Base-by-base conservation (phyloP, 2,329 filamentous ascomycete species). In the Ambrosiella cleistominuta region DNA sequence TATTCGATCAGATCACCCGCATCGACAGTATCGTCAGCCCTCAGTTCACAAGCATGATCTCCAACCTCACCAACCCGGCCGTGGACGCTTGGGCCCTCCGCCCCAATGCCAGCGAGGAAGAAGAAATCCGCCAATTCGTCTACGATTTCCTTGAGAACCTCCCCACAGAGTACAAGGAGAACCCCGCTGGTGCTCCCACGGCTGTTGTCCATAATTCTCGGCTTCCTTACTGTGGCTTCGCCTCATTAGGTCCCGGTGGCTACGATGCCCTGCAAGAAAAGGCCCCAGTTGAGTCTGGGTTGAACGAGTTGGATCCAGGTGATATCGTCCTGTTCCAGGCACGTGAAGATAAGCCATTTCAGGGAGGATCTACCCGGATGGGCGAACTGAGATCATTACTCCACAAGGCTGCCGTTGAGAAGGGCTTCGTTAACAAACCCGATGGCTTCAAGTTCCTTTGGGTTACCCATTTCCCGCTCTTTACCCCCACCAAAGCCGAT, bases 381-480 rank as follows among this genome's bases (percentile, higher is more conserved):
- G 90, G 90, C 51, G 82, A 83, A 55, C 70, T 95, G 4, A 82
- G 90, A 39, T 79, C 76, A 3, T 78, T 82, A 0, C 69, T 95
- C 0, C 83, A 89, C 72, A 79, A 81, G 60, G 73, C 76, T 7
- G 85, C 87, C 1, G 77, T 90, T 0, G 75, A 79, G n/a, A 70
- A 78, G 35, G 77, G 74, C 0, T 72, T 85, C 38, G 72, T 88
- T 42, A 64, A 69, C 2, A 69, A 65, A 1, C 70, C 73, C 39
- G 63, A 61, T 65, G 74, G 66, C 59, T 89, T 79, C 71, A 74
- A 75, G 60, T 91, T 90, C 69, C 76, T 85, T 58, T 98, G 93
- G 93, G 79, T 98, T 11, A 85, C 79, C 0, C 82, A 91, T 61
- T 98, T 98, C 67, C 93, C 93, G 11, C 81, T 98, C 65, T 98